Percentiles rank a stretch among this genome's conserved stretches.
Conservation (phyloP, 768 basidiomycete species). For the Filobasidium wieringae region DNA sequence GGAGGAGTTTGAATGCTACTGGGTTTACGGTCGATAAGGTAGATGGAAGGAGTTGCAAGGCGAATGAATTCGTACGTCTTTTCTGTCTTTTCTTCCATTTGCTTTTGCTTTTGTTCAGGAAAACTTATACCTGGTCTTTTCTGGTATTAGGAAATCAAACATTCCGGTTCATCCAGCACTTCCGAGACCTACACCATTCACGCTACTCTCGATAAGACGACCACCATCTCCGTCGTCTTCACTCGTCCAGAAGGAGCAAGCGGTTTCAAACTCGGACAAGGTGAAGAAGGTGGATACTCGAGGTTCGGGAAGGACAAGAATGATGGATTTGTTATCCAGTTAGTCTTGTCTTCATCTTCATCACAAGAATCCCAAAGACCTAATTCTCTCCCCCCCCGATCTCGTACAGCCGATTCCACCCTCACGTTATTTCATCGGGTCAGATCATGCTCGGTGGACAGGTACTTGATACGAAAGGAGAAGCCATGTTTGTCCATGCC, state of each 20-base stretch:
- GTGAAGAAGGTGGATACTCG: constrained; percentile 61
- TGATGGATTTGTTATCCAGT: constrained; percentile 59
- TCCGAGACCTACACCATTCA: constrained; percentile 67
- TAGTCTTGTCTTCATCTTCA: constrained; percentile 7
- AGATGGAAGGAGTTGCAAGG: constrained; percentile 23
- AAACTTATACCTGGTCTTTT: constrained; percentile 36
- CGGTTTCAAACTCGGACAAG: constrained; percentile 85
- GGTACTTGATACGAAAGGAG: constrained; percentile 39
- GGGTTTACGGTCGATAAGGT: constrained; percentile 24
- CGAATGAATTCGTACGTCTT: constrained; percentile 34
- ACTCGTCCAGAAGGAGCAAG: constrained; percentile 57
- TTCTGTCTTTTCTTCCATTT: too few relatives aligned
- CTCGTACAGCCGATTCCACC: constrained; percentile 61
- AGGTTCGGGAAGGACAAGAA: constrained; percentile 35
- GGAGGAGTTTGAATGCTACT: constrained; percentile 69
- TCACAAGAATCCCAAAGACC: neutral
- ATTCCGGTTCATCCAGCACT: constrained; percentile 41
- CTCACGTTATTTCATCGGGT: constrained; percentile 53
- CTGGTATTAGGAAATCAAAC: constrained; percentile 31
- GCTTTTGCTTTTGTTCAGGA: too few relatives aligned
- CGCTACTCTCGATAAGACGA: constrained; percentile 55
- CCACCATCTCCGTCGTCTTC: constrained; percentile 61
- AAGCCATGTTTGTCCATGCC: constrained; percentile 73
- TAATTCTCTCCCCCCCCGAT: neutral
- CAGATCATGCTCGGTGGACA: constrained; percentile 56